These are phyloP conservation scores for Gliomastix tumulicola DNA, from an alignment of 2,329 filamentous ascomycete genomes.

Conservation along the genomic window DNA sequence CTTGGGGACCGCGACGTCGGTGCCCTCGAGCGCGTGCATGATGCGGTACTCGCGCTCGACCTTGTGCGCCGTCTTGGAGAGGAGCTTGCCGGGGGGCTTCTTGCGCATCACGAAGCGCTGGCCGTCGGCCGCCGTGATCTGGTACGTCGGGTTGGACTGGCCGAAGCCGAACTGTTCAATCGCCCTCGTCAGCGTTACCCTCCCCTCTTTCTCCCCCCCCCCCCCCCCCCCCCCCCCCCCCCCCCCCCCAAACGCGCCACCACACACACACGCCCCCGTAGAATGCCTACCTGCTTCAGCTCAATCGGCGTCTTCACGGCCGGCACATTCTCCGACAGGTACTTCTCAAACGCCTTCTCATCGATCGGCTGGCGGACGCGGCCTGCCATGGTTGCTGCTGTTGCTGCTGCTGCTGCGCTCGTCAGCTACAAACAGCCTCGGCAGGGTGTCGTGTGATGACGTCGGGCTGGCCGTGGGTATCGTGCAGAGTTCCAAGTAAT, in stretches of 20 bases:
- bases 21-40: slow-evolving; percentile 71
- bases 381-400: slow-evolving; percentile 80
- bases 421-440: too few relatives aligned
- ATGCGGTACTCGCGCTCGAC: slow-evolving; percentile 95
- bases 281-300: slow-evolving; percentile 76
- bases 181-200: too few relatives aligned
- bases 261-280: too few relatives aligned
- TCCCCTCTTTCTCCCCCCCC: too few relatives aligned
- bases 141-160: slow-evolving; percentile 96
- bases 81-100: slow-evolving; percentile 90
- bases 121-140: slow-evolving; percentile 66
- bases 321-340: slow-evolving; percentile 71
- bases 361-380: slow-evolving; percentile 87
- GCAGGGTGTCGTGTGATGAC: too few relatives aligned
- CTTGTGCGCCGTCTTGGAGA: slow-evolving; percentile 91
- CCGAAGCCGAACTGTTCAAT: slow-evolving; percentile 91
- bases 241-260: too few relatives aligned
- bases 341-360: slow-evolving; percentile 68
- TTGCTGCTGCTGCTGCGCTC: too few relatives aligned
- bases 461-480: too few relatives aligned
- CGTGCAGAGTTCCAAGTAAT: not conserved
- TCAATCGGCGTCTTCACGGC: slow-evolving; percentile 77
- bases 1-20: slow-evolving; percentile 79
- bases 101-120: slow-evolving; percentile 85
- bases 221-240: too few relatives aligned